Base-by-base conservation (phyloP, 1,284 basidiomycete species). In the Waitea zeae region DNA sequence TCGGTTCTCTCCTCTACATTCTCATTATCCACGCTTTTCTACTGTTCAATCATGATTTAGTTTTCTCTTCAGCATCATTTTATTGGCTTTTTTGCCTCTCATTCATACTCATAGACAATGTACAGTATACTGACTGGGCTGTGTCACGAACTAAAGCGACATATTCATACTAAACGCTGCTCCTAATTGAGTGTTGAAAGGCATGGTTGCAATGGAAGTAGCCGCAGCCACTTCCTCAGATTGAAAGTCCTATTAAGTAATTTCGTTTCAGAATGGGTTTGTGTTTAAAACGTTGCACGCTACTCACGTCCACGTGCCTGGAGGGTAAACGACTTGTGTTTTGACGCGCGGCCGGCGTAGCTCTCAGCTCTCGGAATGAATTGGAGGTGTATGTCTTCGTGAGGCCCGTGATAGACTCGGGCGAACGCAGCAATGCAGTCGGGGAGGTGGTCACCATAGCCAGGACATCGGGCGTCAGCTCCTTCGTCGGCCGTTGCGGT, bases 261-360 rank as follows among this genome's bases (percentile, higher is more conserved):
- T 5, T 12, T 28, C 14, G 14, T 15, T 14, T 27, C 34, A 35
- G n/a, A n/a, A n/a, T 5, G 34, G 15, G 26, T 22, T 3, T 9
- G 24, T 14, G 40, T 28, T 26, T 34, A 17, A 20, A 20, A n/a
- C n/a, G n/a, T n/a, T n/a, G n/a, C n/a, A n/a, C n/a, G n/a, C n/a
- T n/a, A 66, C 79, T 47, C 51, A 84, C 80, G 46, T 70, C 67
- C 37, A 70, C 81, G 55, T 84, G 80, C 58, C 70, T 75, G 52
- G 80, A 83, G 18, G 80, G 80, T 37, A 84, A 58, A 46, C 80
- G 62, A 51, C 80, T 83, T 39, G 80, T 83, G 49, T 84, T 84
- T 49, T 78, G 65, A 42, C 76, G 67, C 41, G 73, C 67, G 14
- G 67, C 65, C 20, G 75, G 64, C 19, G 61, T 56, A 49, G 75